These are phyloP conservation scores for Fragilaria crotonensis DNA, from an alignment of 108 stramenopile species.

Conservation along the genomic window DNA sequence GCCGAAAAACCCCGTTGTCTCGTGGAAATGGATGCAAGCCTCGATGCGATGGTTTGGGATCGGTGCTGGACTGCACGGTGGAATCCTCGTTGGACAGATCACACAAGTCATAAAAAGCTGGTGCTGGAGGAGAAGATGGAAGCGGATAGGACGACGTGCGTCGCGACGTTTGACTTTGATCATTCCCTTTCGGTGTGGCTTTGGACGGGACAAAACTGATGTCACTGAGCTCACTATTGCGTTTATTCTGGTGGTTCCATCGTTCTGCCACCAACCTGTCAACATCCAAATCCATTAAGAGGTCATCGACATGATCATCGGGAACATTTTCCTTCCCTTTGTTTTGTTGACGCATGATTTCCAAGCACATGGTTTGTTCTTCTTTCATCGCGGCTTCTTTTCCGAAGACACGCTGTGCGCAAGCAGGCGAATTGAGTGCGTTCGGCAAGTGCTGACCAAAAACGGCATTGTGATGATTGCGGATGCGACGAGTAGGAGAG, in stretches of 20 bases:
- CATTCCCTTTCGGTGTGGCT: background rate
- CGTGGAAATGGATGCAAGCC: no score
- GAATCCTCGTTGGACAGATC: background rate
- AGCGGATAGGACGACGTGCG: background rate
- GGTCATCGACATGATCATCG: conserved; percentile 22
- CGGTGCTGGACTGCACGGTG: background rate
- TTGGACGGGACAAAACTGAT: conserved; percentile 1
- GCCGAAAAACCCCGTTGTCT: no score
- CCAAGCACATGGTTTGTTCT: conserved; percentile 3
- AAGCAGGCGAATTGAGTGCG: conserved; percentile 18
- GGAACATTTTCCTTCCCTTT: background rate
- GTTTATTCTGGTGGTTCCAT: conserved; percentile 1
- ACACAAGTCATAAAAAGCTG: background rate
- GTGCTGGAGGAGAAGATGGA: background rate
- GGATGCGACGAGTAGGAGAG: conserved; percentile 4
- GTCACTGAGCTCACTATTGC: background rate
- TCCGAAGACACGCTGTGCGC: conserved; percentile 21
- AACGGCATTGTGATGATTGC: conserved; percentile 26
- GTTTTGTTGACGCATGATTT: background rate
- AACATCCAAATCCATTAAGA: conserved; percentile 40
- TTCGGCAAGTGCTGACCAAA: conserved; percentile 18
- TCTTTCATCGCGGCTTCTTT: conserved; percentile 5
- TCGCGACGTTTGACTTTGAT: background rate
- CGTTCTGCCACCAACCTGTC: conserved; percentile 30
- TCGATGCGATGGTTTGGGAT: background rate